Conservation (phyloP, 192 early-diverging fungal species). For the Linnemannia schmuckeri region DNA sequence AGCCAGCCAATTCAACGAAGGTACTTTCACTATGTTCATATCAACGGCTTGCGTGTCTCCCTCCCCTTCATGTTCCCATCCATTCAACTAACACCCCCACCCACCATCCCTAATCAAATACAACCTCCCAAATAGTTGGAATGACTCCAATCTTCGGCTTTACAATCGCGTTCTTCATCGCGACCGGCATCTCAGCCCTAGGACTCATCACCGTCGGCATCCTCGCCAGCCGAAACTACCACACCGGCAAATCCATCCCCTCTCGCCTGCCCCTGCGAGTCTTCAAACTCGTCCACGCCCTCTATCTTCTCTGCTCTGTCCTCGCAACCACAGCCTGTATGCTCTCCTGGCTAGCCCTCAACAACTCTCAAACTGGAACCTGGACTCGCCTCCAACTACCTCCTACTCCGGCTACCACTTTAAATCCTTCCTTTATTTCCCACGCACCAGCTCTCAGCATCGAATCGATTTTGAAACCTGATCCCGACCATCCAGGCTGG, state of each 20-base stretch:
- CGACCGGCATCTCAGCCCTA: constrained; percentile 1
- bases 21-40: constrained; percentile 1
- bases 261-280: not conserved
- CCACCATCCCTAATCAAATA: not conserved
- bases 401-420: not conserved
- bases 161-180: not conserved
- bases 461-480: constrained; percentile 25
- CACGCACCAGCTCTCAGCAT: not conserved
- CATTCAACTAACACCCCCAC: not conserved
- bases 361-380: constrained; percentile 23
- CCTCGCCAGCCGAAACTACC: not conserved
- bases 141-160: constrained; percentile 18
- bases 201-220: constrained; percentile 12
- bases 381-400: constrained; percentile 21
- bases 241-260: not conserved
- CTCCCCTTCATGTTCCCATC: not conserved
- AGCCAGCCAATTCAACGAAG: constrained; percentile 30
- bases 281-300: constrained; percentile 20
- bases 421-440: not conserved
- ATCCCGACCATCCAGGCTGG: not conserved
- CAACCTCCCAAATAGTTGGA: not conserved
- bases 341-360: constrained; percentile 36
- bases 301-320: not conserved
- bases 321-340: constrained; percentile 14
- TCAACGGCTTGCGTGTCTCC: not conserved